Evolutionary conservation across 306 rosid species (phyloP).

Genomic region (Potentilla sterilis): DNA sequence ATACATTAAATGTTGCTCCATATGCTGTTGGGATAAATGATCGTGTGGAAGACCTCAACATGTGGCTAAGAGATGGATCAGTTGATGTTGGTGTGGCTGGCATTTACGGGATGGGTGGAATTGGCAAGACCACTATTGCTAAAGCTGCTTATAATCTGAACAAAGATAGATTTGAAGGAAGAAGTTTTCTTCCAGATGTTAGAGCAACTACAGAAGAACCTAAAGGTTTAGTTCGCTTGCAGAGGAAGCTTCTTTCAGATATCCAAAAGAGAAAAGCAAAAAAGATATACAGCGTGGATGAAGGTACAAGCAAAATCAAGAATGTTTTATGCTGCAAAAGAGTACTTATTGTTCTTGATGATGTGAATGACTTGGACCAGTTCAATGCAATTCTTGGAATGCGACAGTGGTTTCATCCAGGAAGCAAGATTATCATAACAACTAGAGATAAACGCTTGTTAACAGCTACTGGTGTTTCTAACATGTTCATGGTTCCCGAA

Average conservation of each 20-base stretch:
- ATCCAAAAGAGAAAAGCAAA: neutral
- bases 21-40: neutral
- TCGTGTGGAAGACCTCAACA: neutral
- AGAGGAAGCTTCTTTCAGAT: neutral
- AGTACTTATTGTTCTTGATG: neutral
- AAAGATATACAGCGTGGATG: neutral
- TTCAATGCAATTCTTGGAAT: neutral
- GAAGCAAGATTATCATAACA: slow-evolving; percentile 2
- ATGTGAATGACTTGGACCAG: neutral
- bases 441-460: neutral
- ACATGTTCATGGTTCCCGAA: neutral
- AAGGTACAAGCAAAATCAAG: neutral
- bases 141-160: neutral
- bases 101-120: neutral
- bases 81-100: neutral
- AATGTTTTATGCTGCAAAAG: neutral
- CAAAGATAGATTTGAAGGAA: neutral
- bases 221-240: neutral
- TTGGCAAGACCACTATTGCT: neutral
- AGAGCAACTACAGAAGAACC: neutral
- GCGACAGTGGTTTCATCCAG: neutral
- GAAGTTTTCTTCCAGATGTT: neutral
- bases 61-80: slow-evolving; percentile 3
- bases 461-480: neutral
- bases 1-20: neutral